These are phyloP conservation scores for Vitis riparia DNA, from an alignment of 164 flowering plant species.

Conservation along the genomic window DNA sequence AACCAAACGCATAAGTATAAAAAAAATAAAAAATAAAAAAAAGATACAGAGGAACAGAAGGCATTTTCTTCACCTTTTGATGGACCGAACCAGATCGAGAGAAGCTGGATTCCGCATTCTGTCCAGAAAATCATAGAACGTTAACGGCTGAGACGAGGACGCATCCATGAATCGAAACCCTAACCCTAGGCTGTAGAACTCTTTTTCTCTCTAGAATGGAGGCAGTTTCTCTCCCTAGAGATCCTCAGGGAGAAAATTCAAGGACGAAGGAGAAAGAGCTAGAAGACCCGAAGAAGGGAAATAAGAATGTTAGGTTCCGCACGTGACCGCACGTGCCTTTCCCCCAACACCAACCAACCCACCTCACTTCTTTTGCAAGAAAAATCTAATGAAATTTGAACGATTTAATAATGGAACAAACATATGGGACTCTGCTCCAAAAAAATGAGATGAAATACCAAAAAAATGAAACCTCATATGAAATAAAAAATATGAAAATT, in stretches of 20 bases:
- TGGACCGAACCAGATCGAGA: conserved; percentile 54
- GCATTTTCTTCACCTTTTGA: conserved; percentile 37
- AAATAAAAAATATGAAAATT: no score
- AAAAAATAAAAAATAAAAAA: background rate
- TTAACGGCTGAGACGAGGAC: conserved; percentile 6
- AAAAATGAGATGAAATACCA: no score
- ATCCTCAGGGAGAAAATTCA: background rate
- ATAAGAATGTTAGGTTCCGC: conserved; percentile 14
- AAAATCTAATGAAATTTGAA: no score
- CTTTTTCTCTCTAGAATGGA: background rate
- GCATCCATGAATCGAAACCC: conserved; percentile 9
- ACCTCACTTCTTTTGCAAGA: no score
- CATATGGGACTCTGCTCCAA: no score
- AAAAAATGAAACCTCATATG: no score
- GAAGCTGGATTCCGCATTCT: conserved; percentile 54
- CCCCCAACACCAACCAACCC: no score
- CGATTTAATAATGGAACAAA: no score
- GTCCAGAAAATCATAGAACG: conserved; percentile 44
- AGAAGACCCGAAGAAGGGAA: background rate
- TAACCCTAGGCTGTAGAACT: background rate
- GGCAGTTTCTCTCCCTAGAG: background rate
- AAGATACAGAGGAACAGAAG: background rate
- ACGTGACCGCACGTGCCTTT: background rate
- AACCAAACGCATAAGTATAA: background rate
- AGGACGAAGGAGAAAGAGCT: background rate